Conservation (phyloP, 1,284 basidiomycete genomes). For the Abortiporus biennis region DNA sequence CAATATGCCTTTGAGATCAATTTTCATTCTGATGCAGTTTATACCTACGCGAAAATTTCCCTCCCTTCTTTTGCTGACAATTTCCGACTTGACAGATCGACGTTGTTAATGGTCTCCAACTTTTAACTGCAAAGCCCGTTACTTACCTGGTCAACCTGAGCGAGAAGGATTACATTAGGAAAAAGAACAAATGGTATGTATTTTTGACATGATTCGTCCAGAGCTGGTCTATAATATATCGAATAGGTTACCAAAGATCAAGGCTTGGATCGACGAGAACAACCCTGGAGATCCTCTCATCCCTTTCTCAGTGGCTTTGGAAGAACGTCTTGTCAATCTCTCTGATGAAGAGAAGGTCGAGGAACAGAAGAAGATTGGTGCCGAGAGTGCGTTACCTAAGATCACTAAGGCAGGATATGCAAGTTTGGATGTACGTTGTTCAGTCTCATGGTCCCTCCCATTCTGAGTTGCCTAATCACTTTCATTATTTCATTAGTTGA, state of each 20-base stretch:
- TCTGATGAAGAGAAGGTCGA: conserved; percentile 70
- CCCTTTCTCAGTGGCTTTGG: conserved; percentile 95
- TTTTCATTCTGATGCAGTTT: conserved; percentile 43
- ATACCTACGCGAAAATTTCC: too few relatives aligned
- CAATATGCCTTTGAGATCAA: conserved; percentile 55
- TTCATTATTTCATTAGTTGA: conserved; percentile 45
- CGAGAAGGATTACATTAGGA: conserved; percentile 92
- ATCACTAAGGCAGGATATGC: conserved; percentile 91
- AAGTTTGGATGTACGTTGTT: conserved; percentile 63
- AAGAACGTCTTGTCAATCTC: conserved; percentile 81
- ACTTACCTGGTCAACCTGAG: conserved; percentile 98
- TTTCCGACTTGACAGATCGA: conserved; percentile 66
- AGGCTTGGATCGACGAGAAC: conserved; percentile 96
- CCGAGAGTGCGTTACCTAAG: conserved; percentile 75
- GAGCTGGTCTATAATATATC: conserved; percentile 4
- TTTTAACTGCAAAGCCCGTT: conserved; percentile 96
- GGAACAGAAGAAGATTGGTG: conserved; percentile 70
- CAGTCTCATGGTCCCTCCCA: conserved; percentile 1
- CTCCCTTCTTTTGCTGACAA: conserved; percentile 4
- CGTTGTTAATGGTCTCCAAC: conserved; percentile 87
- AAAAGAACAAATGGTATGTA: conserved; percentile 97
- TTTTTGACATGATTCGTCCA: neutral
- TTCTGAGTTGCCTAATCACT: neutral
- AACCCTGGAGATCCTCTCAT: conserved; percentile 96
- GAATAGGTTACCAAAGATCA: conserved; percentile 88